These are phyloP conservation scores for Arctium lappa DNA, from an alignment of 129 eudicot species.

Conservation along the genomic window DNA sequence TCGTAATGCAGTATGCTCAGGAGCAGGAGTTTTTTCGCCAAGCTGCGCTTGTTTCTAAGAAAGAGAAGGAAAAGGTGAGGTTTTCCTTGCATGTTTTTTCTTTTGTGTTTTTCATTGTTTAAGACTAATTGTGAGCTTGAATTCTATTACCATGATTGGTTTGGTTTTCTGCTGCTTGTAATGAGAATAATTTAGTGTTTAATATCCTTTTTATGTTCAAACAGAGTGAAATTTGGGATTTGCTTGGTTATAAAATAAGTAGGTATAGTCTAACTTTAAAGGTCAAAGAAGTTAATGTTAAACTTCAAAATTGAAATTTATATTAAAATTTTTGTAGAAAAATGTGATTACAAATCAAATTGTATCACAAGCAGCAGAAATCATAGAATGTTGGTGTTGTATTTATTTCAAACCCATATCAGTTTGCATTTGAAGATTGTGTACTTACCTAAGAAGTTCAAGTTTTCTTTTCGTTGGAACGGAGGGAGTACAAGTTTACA, in stretches of 20 bases:
- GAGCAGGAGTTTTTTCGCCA: slow-evolving; percentile 96
- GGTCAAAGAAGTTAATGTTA: not conserved
- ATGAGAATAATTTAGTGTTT: not conserved
- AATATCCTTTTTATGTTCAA: not conserved
- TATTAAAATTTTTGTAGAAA: not conserved
- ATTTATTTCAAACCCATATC: not conserved
- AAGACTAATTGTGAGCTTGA: not conserved
- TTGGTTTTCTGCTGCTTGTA: not conserved
- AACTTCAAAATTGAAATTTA: not conserved
- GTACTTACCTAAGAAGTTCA: not conserved
- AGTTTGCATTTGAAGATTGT: slow-evolving; percentile 3
- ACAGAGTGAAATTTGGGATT: not conserved
- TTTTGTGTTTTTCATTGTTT: not conserved
- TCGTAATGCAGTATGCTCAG: slow-evolving; percentile 85
- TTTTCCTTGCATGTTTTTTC: not conserved
- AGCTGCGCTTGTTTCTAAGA: slow-evolving; percentile 80
- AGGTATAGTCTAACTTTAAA: not conserved
- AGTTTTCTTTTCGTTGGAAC: not conserved
- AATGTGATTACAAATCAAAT: not conserved
- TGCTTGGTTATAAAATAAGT: not conserved
- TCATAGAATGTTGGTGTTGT: slow-evolving; percentile 1
- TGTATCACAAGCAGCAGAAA: not conserved
- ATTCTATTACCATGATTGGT: not conserved
- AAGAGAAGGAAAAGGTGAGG: slow-evolving; percentile 92
- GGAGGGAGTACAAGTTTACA: not conserved